A percentile compares a stretch with the other conserved stretches of the same genome.
Conservation (phyloP, 1,139 yeast genomes). For the Candida pseudocylindracea region DNA sequence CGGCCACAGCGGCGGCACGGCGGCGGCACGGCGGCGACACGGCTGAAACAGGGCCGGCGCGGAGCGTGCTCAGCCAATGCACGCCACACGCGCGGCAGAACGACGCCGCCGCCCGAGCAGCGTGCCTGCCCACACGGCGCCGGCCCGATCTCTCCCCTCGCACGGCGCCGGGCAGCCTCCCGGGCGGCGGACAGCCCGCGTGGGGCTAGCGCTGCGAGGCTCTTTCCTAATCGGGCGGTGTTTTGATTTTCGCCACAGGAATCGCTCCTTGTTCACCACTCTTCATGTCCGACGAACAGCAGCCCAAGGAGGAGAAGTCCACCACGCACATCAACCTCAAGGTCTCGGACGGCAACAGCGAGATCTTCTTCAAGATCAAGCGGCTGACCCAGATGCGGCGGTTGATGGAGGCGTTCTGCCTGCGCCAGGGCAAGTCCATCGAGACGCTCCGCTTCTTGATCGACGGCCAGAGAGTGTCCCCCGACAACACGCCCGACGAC, state of each 20-base stretch:
- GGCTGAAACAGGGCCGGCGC: too few species aligned
- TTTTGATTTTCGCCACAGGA: neutral
- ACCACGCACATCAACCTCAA: constrained; percentile 73
- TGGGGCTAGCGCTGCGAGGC: too few species aligned
- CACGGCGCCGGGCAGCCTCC: too few species aligned
- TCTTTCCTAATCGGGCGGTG: neutral
- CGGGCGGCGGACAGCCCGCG: too few species aligned
- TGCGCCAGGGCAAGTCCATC: constrained; percentile 84
- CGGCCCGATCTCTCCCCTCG: too few species aligned
- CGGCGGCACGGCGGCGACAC: too few species aligned
- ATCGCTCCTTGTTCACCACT: neutral
- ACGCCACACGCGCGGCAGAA: too few species aligned
- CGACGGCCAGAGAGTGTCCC: constrained; percentile 80
- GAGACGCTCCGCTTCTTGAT: constrained; percentile 70
- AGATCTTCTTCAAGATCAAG: constrained; percentile 90
- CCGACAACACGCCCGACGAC: constrained; percentile 81
- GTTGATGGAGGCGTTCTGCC: constrained; percentile 95
- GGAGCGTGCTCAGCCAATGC: too few species aligned
- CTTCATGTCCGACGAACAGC: constrained; percentile 11
- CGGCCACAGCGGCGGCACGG: too few species aligned
- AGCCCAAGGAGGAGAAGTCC: constrained; percentile 35
- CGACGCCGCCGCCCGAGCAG: too few species aligned
- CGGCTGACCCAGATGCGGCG: constrained; percentile 81
- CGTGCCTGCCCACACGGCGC: too few species aligned
- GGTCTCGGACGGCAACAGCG: constrained; percentile 85